A percentile compares a stretch with the other conserved stretches of the same genome.
phyloP scores from a whole-genome alignment of 208 protist genomes.

The Trypanosoma platydactyli region DNA sequence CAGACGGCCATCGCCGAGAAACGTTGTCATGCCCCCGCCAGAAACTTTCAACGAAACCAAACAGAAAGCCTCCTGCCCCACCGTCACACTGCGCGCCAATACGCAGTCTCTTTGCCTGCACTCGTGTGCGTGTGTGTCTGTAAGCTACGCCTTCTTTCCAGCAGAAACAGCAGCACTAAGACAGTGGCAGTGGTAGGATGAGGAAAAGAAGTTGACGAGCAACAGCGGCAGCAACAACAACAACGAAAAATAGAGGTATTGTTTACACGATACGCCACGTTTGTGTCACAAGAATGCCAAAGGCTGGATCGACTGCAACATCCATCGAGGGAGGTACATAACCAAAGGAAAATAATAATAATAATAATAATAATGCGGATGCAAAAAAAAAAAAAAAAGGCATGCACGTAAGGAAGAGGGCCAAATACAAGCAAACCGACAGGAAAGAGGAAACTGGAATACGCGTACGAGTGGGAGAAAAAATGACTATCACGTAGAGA shows the following conservation, averaged over 20 bases:
- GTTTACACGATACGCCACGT: too few relatives aligned
- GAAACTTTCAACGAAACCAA: too few relatives aligned
- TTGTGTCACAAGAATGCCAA: too few relatives aligned
- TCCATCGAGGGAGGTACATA: not conserved
- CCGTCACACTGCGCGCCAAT: too few relatives aligned
- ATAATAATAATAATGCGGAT: slow-evolving; percentile 13
- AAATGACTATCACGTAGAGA: too few relatives aligned
- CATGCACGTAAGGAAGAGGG: too few relatives aligned
- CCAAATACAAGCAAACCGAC: slow-evolving; percentile 7
- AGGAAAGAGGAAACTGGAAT: too few relatives aligned
- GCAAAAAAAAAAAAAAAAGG: slow-evolving; percentile 27
- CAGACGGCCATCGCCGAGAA: not conserved
- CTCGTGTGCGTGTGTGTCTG: not conserved
- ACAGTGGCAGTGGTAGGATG: not conserved
- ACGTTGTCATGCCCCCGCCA: not conserved
- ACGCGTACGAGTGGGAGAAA: too few relatives aligned
- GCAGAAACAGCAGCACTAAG: too few relatives aligned
- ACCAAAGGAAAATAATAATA: slow-evolving; percentile 6
- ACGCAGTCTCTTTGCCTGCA: not conserved
- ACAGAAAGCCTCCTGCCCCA: too few relatives aligned
- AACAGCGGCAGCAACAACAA: not conserved
- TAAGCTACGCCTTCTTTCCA: too few relatives aligned
- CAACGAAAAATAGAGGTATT: not conserved
- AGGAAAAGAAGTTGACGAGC: slow-evolving; percentile 8
- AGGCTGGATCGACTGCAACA: too few relatives aligned